phyloP scores from a whole-genome alignment of 208 protist species.

The Crithidia acanthocephali region DNA sequence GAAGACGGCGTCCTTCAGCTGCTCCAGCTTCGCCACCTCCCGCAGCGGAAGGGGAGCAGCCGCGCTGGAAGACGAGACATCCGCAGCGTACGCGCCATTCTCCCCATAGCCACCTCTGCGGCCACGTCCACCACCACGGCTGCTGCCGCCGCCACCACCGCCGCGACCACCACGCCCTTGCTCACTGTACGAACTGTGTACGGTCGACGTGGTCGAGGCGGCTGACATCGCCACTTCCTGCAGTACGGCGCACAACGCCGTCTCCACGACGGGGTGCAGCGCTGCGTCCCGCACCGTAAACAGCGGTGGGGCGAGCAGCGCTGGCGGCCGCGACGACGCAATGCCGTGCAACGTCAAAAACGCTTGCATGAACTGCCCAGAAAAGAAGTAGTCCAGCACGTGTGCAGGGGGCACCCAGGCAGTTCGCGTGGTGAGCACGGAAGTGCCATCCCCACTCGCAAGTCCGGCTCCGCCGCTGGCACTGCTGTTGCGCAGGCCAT shows the following conservation, averaged over 20 bases:
- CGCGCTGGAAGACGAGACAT: neutral
- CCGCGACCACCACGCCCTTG: neutral
- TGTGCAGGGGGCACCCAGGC: constrained; percentile 51
- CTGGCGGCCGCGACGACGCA: constrained; percentile 33
- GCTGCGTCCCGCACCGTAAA: constrained; percentile 44
- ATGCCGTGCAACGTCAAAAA: constrained; percentile 54
- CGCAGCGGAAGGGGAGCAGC: constrained; percentile 8
- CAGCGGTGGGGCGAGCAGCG: constrained; percentile 46
- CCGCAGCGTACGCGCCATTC: neutral
- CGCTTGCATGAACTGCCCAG: constrained; percentile 40
- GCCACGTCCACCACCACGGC: neutral
- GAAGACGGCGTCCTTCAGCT: constrained; percentile 31
- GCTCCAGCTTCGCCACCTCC: constrained; percentile 28
- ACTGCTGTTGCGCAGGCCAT: neutral
- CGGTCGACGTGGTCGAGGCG: too few relatives aligned
- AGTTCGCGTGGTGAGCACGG: constrained; percentile 45
- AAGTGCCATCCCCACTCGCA: constrained; percentile 7
- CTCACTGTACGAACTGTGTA: too few relatives aligned
- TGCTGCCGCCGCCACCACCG: constrained; percentile 3
- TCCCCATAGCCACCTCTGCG: neutral
- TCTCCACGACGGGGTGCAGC: constrained; percentile 41
- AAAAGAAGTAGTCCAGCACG: constrained; percentile 50
- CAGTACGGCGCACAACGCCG: constrained; percentile 17
- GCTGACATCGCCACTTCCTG: neutral
- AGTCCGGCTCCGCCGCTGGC: neutral